Percentiles rank a stretch among this genome's conserved stretches.
phyloP scores from a whole-genome alignment of 371 early-diverging fungal genomes.

The Thermomucor indicae-seudaticae region DNA sequence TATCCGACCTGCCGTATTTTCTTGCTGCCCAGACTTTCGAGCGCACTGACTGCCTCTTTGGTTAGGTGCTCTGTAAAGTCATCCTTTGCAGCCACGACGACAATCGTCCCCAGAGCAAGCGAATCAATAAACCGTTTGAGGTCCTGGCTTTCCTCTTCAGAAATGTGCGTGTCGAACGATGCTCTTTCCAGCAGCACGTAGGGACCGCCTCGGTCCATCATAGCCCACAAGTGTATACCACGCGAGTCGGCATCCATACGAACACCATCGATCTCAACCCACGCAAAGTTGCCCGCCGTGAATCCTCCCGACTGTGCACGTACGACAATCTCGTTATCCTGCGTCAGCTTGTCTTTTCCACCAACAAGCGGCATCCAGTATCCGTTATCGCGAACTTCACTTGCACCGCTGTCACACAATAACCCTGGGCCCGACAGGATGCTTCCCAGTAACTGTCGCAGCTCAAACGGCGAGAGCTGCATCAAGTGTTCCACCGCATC shows the following conservation, averaged over 20 bases:
- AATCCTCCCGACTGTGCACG: constrained; percentile 74
- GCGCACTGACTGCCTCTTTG: constrained; percentile 47
- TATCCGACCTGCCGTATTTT: constrained; percentile 53
- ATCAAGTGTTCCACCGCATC: constrained; percentile 79
- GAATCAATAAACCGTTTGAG: constrained; percentile 64
- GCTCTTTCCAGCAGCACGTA: constrained; percentile 62
- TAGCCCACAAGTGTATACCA: constrained; percentile 73
- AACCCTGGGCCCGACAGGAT: constrained; percentile 69
- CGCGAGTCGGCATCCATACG: constrained; percentile 57
- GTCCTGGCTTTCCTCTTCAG: constrained; percentile 65
- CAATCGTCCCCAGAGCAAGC: constrained; percentile 61
- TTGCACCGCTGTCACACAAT: constrained; percentile 40
- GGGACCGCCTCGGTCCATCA: constrained; percentile 59
- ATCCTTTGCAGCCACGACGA: constrained; percentile 68
- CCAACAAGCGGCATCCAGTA: constrained; percentile 25
- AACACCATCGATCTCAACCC: constrained; percentile 64
- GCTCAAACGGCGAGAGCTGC: constrained; percentile 78
- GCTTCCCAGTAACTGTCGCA: constrained; percentile 71
- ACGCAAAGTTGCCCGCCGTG: constrained; percentile 70
- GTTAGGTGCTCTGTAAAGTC: constrained; percentile 69
- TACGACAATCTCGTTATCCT: constrained; percentile 21
- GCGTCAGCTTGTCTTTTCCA: neutral
- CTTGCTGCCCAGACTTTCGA: constrained; percentile 62
- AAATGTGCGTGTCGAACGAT: constrained; percentile 76
- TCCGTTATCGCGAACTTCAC: constrained; percentile 45